A percentile compares a stretch with the other conserved stretches of the same genome.
Evolutionary conservation across 2,329 filamentous ascomycete genomes (phyloP).

Genomic region (Ophiosphaerella narmari): DNA sequence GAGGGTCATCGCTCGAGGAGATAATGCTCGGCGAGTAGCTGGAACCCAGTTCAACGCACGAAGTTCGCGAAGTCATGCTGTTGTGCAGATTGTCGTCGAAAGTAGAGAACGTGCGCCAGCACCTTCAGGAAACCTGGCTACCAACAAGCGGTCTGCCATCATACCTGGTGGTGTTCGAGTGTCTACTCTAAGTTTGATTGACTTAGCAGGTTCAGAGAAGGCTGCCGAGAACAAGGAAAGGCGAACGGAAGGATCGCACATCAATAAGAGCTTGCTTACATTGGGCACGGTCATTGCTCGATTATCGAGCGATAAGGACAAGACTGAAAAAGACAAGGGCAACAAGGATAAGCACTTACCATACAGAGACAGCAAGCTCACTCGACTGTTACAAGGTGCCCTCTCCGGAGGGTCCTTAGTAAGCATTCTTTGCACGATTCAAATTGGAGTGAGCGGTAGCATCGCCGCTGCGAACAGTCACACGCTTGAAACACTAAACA

Average conservation of each 20-base stretch:
- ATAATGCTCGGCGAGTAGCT: slow-evolving; percentile 85
- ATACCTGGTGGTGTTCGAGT: slow-evolving; percentile 87
- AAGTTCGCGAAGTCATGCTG: slow-evolving; percentile 96
- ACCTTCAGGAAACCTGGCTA: slow-evolving; percentile 44
- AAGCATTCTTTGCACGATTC: slow-evolving; percentile 96
- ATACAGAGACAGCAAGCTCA: slow-evolving; percentile 97
- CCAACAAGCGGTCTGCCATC: slow-evolving; percentile 47
- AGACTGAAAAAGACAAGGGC: slow-evolving; percentile 71
- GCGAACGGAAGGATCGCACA: slow-evolving; percentile 91
- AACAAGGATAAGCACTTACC: slow-evolving; percentile 94
- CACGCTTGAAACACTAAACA: slow-evolving; percentile 89
- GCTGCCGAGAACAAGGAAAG: slow-evolving; percentile 95
- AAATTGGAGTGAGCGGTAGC: slow-evolving; percentile 78
- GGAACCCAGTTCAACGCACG: slow-evolving; percentile 97
- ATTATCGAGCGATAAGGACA: slow-evolving; percentile 87
- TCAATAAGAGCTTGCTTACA: slow-evolving; percentile 96
- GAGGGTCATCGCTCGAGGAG: slow-evolving; percentile 91
- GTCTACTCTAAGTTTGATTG: slow-evolving; percentile 92
- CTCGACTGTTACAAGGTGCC: slow-evolving; percentile 86
- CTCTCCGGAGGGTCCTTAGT: slow-evolving; percentile 92
- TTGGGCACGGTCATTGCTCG: slow-evolving; percentile 93
- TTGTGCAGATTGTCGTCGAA: slow-evolving; percentile 98
- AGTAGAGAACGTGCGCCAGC: slow-evolving; percentile 82
- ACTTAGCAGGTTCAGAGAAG: slow-evolving; percentile 93
- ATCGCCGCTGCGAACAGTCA: slow-evolving; percentile 73